phyloP scores from a whole-genome alignment of 257 asterid genomes.

The Cruciata laevipes region DNA sequence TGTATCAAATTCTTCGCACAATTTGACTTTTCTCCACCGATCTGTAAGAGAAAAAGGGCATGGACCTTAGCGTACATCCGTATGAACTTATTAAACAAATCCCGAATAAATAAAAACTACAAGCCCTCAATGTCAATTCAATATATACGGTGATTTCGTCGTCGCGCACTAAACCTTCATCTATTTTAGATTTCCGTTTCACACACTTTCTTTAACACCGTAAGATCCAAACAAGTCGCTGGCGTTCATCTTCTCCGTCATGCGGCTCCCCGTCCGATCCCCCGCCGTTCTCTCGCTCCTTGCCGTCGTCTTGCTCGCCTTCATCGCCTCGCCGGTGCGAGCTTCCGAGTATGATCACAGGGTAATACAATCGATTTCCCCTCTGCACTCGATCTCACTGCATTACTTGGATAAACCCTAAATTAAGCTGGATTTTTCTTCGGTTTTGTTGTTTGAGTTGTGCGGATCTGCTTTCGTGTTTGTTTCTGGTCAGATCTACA shows the following conservation, averaged over 20 bases:
- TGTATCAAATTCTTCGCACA: not conserved
- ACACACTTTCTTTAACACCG: conserved; percentile 9
- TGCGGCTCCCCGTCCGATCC: conserved; percentile 28
- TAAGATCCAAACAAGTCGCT: conserved; percentile 22
- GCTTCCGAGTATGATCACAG: conserved; percentile 46
- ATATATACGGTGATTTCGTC: not conserved
- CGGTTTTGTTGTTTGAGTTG: not conserved
- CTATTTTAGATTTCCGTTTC: not conserved
- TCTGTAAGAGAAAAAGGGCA: not conserved
- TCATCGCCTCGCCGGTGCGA: conserved; percentile 30
- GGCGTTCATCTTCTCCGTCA: conserved; percentile 27
- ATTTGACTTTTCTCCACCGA: not conserved
- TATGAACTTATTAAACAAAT: not conserved
- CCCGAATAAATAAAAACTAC: not conserved
- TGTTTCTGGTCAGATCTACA: conserved; percentile 17
- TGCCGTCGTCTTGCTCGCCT: conserved; percentile 11
- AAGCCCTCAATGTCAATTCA: not conserved
- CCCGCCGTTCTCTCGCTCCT: conserved; percentile 16
- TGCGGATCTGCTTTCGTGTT: conserved; percentile 9
- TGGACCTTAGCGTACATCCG: conserved; percentile 1
- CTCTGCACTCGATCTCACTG: conserved; percentile 8
- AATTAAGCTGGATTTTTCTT: conserved; percentile 16
- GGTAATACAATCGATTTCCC: conserved; percentile 15
- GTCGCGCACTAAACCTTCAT: not conserved
- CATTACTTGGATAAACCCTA: conserved; percentile 22